These are phyloP conservation scores for Paramecium primaurelia DNA, from an alignment of 73 alveolate genomes.

Conservation along the genomic window DNA sequence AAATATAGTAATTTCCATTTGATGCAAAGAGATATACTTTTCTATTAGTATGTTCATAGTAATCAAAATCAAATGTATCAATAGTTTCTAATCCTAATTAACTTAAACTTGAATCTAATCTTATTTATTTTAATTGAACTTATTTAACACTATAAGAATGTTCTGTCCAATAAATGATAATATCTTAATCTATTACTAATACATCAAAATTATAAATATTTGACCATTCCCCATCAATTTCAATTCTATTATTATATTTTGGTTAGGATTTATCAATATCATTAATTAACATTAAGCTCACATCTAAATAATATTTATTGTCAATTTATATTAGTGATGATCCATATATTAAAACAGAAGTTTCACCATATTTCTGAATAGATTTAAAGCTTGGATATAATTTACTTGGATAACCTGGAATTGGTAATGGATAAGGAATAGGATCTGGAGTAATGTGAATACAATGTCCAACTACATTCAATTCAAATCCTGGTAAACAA, in stretches of 20 bases:
- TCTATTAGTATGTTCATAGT: not conserved
- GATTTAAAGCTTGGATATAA: not conserved
- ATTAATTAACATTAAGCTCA: not conserved
- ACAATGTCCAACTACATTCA: not conserved
- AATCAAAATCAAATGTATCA: not conserved
- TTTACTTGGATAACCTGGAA: not conserved
- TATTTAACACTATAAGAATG: not conserved
- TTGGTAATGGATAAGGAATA: not conserved
- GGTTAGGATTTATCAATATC: not conserved
- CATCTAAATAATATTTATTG: not conserved
- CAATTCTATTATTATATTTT: not conserved
- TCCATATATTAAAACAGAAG: not conserved
- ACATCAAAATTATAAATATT: not conserved
- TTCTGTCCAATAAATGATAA: not conserved
- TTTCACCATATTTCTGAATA: not conserved
- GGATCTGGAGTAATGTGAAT: not conserved
- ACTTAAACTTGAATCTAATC: not conserved
- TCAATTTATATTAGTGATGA: not conserved
- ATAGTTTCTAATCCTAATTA: not conserved
- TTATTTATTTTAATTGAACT: not conserved
- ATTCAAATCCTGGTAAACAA: not conserved
- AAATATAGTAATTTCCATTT: not conserved
- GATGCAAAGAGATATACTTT: not conserved
- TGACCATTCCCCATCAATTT: not conserved
- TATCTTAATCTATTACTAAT: not conserved